Conservation (phyloP, 768 basidiomycete genomes). For the Porphyrellus cyaneotinctus region DNA sequence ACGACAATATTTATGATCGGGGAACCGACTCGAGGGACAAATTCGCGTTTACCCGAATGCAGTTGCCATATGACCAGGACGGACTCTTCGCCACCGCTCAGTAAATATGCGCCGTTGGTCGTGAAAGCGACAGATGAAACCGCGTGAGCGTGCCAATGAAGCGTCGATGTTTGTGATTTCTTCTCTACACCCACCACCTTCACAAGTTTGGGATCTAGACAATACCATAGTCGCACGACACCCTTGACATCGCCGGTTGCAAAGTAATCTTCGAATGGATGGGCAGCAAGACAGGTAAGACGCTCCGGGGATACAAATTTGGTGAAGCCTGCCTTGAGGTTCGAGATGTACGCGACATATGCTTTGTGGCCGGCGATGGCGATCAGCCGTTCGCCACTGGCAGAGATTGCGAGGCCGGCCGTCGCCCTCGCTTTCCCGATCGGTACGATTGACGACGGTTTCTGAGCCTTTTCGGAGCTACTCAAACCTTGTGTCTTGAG, state of each 20-base stretch:
- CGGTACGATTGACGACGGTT: constrained; percentile 46
- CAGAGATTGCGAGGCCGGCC: constrained; percentile 65
- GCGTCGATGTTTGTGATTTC: constrained; percentile 73
- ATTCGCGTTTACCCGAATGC: constrained; percentile 83
- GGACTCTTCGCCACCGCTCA: constrained; percentile 93
- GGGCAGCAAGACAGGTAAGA: constrained; percentile 81
- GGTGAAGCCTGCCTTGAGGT: constrained; percentile 62
- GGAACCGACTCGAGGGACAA: constrained; percentile 87
- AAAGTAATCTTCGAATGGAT: constrained; percentile 89
- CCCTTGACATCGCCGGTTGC: constrained; percentile 91
- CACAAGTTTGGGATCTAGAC: constrained; percentile 58
- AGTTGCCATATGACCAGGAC: constrained; percentile 98
- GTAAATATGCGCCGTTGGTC: constrained; percentile 83
- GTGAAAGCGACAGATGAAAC: constrained; percentile 86
- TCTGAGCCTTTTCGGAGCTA: constrained; percentile 38
- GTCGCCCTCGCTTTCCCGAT: constrained; percentile 68
- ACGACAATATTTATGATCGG: constrained; percentile 72
- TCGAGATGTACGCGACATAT: constrained; percentile 62
- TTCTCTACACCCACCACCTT: constrained; percentile 65
- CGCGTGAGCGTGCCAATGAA: constrained; percentile 98
- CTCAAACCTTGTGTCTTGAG: constrained; percentile 40
- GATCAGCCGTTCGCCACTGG: constrained; percentile 74
- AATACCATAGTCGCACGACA: constrained; percentile 88
- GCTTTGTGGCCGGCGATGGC: constrained; percentile 71
- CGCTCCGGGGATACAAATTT: constrained; percentile 80